Evolutionary conservation across 495 filamentous ascomycete genomes (phyloP).

Genomic region (Annulohypoxylon maeteangense): DNA sequence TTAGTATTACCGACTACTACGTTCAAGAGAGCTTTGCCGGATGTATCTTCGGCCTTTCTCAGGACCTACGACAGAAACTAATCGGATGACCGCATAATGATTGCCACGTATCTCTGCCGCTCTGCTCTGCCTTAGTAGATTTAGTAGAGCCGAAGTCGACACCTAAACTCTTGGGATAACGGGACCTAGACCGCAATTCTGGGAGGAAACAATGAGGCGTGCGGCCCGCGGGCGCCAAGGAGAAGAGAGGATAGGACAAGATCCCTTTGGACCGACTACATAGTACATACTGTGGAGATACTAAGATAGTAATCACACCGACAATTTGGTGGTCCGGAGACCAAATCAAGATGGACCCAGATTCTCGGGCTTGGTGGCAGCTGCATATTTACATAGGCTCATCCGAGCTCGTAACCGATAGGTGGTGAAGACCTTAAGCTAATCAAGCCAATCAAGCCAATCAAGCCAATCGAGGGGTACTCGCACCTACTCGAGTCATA

Average conservation of each 20-base stretch:
- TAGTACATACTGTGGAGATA: too few relatives aligned
- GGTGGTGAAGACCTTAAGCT: constrained; percentile 20
- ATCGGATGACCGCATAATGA: constrained; percentile 38
- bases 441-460: too few relatives aligned
- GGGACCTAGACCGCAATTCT: constrained; percentile 41
- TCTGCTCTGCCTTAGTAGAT: constrained; percentile 14
- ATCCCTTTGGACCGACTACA: constrained; percentile 33
- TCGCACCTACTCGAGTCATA: constrained; percentile 3
- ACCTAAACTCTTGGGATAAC: constrained; percentile 3
- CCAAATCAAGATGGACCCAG: constrained; percentile 37
- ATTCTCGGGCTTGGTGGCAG: constrained; percentile 37
- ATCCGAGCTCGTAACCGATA: not conserved
- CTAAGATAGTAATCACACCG: constrained; percentile 41
- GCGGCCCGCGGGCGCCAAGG: constrained; percentile 38
- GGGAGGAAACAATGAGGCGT: constrained; percentile 38
- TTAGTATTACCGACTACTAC: not conserved
- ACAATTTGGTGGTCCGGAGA: constrained; percentile 32
- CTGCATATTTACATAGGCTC: constrained; percentile 13
- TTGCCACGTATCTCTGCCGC: constrained; percentile 37
- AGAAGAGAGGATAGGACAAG: constrained; percentile 24
- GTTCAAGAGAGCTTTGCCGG: not conserved
- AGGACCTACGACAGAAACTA: constrained; percentile 24
- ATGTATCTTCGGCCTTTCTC: not conserved
- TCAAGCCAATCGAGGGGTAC: constrained; percentile 37
- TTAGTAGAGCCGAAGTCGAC: constrained; percentile 14